A percentile compares a stretch with the other conserved stretches of the same genome.
phyloP scores from a whole-genome alignment of 2,329 filamentous ascomycete species.

The Aspergillus sp. region DNA sequence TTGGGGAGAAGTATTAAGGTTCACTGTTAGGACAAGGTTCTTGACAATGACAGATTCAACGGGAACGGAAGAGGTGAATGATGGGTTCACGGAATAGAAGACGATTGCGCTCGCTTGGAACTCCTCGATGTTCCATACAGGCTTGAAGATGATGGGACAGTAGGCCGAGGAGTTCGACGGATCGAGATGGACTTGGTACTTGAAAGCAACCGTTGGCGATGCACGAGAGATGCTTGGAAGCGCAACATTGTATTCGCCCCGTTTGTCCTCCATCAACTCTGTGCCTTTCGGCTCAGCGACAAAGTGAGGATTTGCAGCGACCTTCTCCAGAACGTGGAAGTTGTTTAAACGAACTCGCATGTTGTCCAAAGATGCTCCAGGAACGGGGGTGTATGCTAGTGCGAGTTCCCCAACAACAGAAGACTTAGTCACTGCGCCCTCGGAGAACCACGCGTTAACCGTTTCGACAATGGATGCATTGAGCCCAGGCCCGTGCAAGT shows the following conservation, averaged over 20 bases:
- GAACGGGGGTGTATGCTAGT: slow-evolving; percentile 60
- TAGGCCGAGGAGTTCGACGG: slow-evolving; percentile 48
- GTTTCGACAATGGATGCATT: slow-evolving; percentile 88
- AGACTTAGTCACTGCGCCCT: slow-evolving; percentile 60
- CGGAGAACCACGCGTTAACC: slow-evolving; percentile 75
- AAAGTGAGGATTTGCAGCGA: slow-evolving; percentile 89
- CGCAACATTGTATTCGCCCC: slow-evolving; percentile 74
- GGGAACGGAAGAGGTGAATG: slow-evolving; percentile 43
- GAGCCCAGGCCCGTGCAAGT: slow-evolving; percentile 69
- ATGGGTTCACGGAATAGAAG: slow-evolving; percentile 74
- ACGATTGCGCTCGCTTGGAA: slow-evolving; percentile 81
- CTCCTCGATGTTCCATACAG: slow-evolving; percentile 74
- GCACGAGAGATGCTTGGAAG: slow-evolving; percentile 63
- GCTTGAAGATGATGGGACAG: slow-evolving; percentile 64
- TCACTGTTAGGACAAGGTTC: slow-evolving; percentile 66
- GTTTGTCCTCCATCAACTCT: slow-evolving; percentile 45
- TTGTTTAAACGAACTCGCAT: slow-evolving; percentile 78
- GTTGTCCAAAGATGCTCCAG: slow-evolving; percentile 31
- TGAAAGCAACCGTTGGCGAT: slow-evolving; percentile 65
- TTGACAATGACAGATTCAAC: slow-evolving; percentile 51
- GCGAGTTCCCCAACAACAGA: slow-evolving; percentile 83
- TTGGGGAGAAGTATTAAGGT: slow-evolving; percentile 33
- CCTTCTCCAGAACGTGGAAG: slow-evolving; percentile 77
- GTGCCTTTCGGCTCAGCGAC: slow-evolving; percentile 52
- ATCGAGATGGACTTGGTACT: slow-evolving; percentile 77